A percentile compares a stretch with the other conserved stretches of the same genome.
phyloP scores from a whole-genome alignment of 768 basidiomycete genomes.

The Naganishia vishniacii region DNA sequence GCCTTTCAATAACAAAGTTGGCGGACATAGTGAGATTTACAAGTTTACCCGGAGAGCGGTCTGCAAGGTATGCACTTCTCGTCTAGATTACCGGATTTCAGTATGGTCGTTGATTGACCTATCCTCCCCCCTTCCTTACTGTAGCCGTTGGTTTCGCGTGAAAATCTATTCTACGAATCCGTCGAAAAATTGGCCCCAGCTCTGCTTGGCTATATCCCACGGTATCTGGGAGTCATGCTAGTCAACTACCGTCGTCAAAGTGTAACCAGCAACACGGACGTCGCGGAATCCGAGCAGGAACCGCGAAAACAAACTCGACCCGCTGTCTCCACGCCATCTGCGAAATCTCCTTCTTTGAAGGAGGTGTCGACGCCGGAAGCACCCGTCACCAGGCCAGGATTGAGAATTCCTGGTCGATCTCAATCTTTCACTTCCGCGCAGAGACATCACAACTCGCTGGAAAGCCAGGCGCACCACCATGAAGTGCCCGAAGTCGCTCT shows the following conservation, averaged over 20 bases:
- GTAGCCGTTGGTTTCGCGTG: constrained; percentile 92
- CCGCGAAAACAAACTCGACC: not conserved
- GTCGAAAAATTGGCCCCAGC: constrained; percentile 91
- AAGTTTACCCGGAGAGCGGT: constrained; percentile 96
- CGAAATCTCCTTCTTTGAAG: not conserved
- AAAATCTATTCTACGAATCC: constrained; percentile 96
- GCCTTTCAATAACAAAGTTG: constrained; percentile 96
- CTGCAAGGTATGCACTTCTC: constrained; percentile 73
- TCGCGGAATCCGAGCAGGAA: constrained; percentile 8
- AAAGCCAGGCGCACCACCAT: constrained; percentile 32
- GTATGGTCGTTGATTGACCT: not conserved
- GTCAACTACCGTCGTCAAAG: constrained; percentile 80
- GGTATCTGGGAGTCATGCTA: constrained; percentile 96
- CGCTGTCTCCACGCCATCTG: not conserved
- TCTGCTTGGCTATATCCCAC: constrained; percentile 87
- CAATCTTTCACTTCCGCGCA: constrained; percentile 28
- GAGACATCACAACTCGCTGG: constrained; percentile 10
- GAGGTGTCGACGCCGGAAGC: not conserved
- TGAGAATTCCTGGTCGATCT: constrained; percentile 5
- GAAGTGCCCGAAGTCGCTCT: constrained; percentile 92
- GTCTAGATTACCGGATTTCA: not conserved
- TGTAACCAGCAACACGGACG: not conserved
- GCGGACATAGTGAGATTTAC: constrained; percentile 94
- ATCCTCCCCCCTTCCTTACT: constrained; percentile 22
- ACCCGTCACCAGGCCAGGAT: not conserved